A percentile compares a stretch with the other conserved stretches of the same genome.
phyloP scores from a whole-genome alignment of 805 yeast species.

The Candida verbasci region DNA sequence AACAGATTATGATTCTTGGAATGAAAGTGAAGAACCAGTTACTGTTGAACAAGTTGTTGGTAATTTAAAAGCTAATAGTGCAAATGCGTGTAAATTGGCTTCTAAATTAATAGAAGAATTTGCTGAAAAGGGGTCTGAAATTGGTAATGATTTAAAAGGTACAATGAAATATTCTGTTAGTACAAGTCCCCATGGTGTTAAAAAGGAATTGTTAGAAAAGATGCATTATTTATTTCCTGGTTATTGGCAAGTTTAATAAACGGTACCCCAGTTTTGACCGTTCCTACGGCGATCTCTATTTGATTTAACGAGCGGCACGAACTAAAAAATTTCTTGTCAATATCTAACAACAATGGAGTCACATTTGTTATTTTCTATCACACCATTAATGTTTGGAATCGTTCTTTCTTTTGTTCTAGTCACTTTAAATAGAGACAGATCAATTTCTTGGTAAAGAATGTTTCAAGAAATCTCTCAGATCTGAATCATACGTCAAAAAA shows the following conservation, averaged over 20 bases:
- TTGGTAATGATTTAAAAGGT: slow-evolving; percentile 71
- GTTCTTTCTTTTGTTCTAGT: no score
- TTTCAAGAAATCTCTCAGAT: no score
- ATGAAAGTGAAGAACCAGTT: slow-evolving; percentile 90
- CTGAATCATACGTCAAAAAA: no score
- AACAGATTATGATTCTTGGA: slow-evolving; percentile 99
- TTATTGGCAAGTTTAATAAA: slow-evolving; percentile 62
- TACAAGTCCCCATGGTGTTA: slow-evolving; percentile 70
- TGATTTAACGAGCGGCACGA: no score
- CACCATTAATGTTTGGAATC: no score
- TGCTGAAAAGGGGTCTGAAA: slow-evolving; percentile 48
- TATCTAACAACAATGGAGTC: no score
- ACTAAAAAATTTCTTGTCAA: no score
- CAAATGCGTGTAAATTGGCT: slow-evolving; percentile 79
- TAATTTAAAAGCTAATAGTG: slow-evolving; percentile 79
- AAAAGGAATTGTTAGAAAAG: slow-evolving; percentile 67
- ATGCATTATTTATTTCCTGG: slow-evolving; percentile 90
- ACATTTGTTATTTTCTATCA: no score
- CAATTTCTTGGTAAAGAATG: no score
- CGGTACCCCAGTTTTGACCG: background rate
- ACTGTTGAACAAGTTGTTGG: slow-evolving; percentile 97
- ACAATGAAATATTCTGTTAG: slow-evolving; percentile 78
- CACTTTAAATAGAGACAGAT: no score
- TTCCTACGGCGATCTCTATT: no score
- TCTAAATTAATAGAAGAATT: slow-evolving; percentile 62